phyloP scores from a whole-genome alignment of 2,329 filamentous ascomycete genomes.

The Aureobasidium musti region DNA sequence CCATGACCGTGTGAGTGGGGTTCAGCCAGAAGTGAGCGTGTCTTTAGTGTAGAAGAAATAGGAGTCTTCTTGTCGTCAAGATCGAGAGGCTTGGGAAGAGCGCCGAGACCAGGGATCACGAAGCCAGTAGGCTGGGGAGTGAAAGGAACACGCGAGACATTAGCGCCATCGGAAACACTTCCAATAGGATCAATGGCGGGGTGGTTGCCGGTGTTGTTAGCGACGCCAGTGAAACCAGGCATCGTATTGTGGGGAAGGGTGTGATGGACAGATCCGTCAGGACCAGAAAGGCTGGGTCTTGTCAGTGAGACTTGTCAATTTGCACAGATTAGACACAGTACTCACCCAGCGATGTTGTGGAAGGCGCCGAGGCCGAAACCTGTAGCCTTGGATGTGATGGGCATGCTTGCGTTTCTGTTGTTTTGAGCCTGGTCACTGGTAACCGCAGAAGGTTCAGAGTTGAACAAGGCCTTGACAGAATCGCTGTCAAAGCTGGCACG shows the following conservation, averaged over 20 bases:
- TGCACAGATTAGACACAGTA: background rate
- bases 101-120: constrained; percentile 18
- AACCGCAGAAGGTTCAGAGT: background rate
- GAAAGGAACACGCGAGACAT: background rate
- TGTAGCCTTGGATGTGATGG: background rate
- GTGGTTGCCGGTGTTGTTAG: background rate
- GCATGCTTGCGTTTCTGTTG: background rate
- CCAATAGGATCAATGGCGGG: background rate
- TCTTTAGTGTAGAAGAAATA: background rate
- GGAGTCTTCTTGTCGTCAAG: background rate
- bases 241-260: background rate
- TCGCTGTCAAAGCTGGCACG: constrained; percentile 1
- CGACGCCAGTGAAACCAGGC: background rate
- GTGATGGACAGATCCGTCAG: background rate
- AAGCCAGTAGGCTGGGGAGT: background rate
- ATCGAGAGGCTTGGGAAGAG: background rate
- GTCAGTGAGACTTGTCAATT: background rate
- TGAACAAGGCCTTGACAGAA: constrained; percentile 24
- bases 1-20: background rate
- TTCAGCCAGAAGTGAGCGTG: background rate
- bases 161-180: background rate
- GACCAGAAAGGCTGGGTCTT: background rate
- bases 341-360: background rate
- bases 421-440: background rate
- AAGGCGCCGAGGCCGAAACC: background rate